Evolutionary conservation across 345 rosid species (phyloP).

Genomic region (Raphanus sativus): DNA sequence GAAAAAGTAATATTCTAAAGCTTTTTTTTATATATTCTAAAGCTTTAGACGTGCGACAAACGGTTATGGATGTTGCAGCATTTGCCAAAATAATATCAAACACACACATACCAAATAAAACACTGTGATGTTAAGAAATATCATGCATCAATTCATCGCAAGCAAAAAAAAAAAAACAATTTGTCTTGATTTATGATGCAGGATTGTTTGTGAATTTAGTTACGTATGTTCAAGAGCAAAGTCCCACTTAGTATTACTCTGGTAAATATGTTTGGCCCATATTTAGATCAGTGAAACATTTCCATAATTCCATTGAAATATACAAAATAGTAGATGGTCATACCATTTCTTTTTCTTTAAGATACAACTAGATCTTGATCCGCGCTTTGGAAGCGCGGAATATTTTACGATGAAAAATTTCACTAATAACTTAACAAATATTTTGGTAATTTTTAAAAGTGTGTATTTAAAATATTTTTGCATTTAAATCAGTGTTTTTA

Average conservation of each 20-base stretch:
- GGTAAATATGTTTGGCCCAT: neutral
- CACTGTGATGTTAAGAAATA: neutral
- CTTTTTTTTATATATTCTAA: too few relatives aligned
- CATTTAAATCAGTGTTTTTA: too few relatives aligned
- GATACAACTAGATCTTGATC: too few relatives aligned
- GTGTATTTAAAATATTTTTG: too few relatives aligned
- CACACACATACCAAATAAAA: neutral
- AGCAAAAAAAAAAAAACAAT: neutral
- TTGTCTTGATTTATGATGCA: neutral
- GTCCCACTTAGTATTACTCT: neutral
- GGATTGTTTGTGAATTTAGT: neutral
- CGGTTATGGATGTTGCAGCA: neutral
- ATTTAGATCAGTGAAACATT: neutral
- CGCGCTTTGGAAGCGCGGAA: too few relatives aligned
- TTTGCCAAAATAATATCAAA: neutral
- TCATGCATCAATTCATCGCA: neutral
- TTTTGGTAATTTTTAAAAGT: too few relatives aligned
- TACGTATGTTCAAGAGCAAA: neutral
- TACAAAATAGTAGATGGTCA: neutral
- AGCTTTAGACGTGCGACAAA: conserved; percentile 5
- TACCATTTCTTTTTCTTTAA: too few relatives aligned
- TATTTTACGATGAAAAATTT: too few relatives aligned
- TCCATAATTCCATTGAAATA: neutral
- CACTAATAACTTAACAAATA: too few relatives aligned
- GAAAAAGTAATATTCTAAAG: neutral